Evolutionary conservation across 352 stramenopile species (phyloP).

Genomic region (Phytophthora cajani): DNA sequence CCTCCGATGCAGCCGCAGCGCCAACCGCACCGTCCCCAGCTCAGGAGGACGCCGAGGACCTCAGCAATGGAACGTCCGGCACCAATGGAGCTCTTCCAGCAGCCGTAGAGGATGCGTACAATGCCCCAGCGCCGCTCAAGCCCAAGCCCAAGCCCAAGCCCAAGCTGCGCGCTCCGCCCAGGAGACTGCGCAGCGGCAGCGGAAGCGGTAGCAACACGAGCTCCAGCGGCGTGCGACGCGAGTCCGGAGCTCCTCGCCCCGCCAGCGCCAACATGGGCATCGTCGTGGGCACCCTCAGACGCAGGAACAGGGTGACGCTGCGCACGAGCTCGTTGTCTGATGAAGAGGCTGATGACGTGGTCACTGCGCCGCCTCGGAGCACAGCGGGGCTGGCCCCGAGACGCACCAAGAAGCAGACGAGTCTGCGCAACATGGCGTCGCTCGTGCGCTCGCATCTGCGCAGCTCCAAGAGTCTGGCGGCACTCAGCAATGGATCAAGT

Average conservation of each 20-base stretch:
- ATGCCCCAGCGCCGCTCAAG: conserved; percentile 24
- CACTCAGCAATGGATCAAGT: conserved; percentile 1
- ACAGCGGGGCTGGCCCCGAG: conserved; percentile 10
- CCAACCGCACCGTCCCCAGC: neutral
- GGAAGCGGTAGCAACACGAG: conserved; percentile 54
- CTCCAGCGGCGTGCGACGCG: conserved; percentile 20
- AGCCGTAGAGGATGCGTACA: neutral
- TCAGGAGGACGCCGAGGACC: conserved; percentile 10
- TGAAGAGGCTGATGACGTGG: conserved; percentile 36
- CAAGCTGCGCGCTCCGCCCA: conserved; percentile 34
- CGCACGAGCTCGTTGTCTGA: conserved; percentile 41
- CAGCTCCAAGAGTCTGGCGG: conserved; percentile 38
- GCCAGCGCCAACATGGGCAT: conserved; percentile 48
- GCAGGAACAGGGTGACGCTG: conserved; percentile 36
- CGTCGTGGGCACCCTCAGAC: conserved; percentile 48
- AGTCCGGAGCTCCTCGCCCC: conserved; percentile 27
- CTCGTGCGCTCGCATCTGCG: conserved; percentile 69
- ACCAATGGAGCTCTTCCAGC: conserved; percentile 4
- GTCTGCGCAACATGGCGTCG: conserved; percentile 69
- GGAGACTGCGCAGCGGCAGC: conserved; percentile 60
- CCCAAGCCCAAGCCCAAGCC: conserved; percentile 20
- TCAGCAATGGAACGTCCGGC: conserved; percentile 10
- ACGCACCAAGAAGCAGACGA: conserved; percentile 53
- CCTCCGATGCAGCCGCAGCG: neutral
- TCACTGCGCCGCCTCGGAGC: conserved; percentile 17